A percentile compares a stretch with the other conserved stretches of the same genome.
Conservation (phyloP, 2,329 filamentous ascomycete genomes). For the Chaetomium sp. region DNA sequence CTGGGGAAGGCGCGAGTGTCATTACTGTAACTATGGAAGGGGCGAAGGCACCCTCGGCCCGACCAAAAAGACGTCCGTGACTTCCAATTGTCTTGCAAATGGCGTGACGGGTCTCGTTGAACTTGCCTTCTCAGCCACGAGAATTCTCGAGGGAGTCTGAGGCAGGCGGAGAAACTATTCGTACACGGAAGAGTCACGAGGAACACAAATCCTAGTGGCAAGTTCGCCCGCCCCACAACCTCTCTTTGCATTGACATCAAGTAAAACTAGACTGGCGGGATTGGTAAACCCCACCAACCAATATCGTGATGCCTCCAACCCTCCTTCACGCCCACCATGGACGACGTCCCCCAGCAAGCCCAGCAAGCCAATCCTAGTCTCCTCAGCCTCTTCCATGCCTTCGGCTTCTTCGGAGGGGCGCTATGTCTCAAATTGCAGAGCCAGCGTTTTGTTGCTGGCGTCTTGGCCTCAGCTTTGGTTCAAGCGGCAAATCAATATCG, state of each 20-base stretch:
- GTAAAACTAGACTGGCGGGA: constrained; percentile 12
- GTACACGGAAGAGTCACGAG: constrained; percentile 2
- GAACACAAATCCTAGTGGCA: background rate
- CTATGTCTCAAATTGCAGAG: constrained; percentile 16
- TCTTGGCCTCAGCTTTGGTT: constrained; percentile 12
- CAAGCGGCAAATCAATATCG: constrained; percentile 20
- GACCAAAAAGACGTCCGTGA: too few species aligned
- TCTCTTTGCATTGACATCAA: constrained; percentile 21
- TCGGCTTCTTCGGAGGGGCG: constrained; percentile 6
- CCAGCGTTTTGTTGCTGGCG: constrained; percentile 3
- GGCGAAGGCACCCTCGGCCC: too few species aligned
- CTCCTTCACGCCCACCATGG: background rate
- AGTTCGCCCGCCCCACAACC: constrained; percentile 3
- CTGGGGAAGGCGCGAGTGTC: too few species aligned
- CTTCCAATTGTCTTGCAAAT: too few species aligned
- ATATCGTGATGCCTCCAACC: background rate
- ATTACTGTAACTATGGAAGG: too few species aligned
- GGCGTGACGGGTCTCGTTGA: too few species aligned
- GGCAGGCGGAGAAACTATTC: background rate
- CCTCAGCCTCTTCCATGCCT: background rate
- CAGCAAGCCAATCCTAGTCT: background rate
- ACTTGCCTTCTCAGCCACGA: too few species aligned
- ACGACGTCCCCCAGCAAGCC: too few species aligned
- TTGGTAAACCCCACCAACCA: constrained; percentile 13
- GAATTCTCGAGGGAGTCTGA: background rate